Base-by-base conservation (phyloP, 2,329 filamentous ascomycete genomes). In the Akanthomyces uredinophilus region DNA sequence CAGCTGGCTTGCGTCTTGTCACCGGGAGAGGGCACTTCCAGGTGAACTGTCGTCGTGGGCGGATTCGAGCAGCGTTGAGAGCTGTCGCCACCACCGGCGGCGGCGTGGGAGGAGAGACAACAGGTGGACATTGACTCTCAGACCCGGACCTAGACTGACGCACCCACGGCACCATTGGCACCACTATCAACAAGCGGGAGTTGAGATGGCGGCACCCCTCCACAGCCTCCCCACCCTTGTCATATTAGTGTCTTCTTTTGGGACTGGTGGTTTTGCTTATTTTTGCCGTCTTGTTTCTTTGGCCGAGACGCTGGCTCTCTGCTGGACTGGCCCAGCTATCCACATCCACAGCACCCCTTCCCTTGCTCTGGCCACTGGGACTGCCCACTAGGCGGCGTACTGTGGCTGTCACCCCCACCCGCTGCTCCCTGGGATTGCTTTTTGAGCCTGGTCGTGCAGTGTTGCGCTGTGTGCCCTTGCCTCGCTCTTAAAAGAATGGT, bases 401-500 rank as follows among this genome's bases (percentile, higher is more conserved):
- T 39, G 61, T 63, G 61, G 54, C 61, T 53, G 58, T 32, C 37
- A 44, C 22, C 55, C 46, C 61, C 56, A 58, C 61, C 24, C 43
- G 39, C 37, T 32, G 35, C 50, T 60, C 39, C 53, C 39, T 46
- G 24, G 53, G 54, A 24, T 63, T 63, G 61, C 61, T 60, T 63
- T 63, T 63, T 56, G 57, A 41, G 46, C 57, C 51, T 52, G 50
- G 57, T 51, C 51, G 51, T 54, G 47, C 22, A 16, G 29, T 20
- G 57, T 44, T 44, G 51, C 49, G 47, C 32, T 20, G 29, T 20
- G 29, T 56, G 63, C 61, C 59, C 62, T 56, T 51, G 50, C 55
- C 43, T 58, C 53, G 51, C 35, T 64, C 55, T 55, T 60, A 63
- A 59, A 63, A 63, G 61, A 60, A 60, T 60, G 61, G 54, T 35